phyloP scores from a whole-genome alignment of 352 stramenopile species.

The Stephanocyclus meneghinianus region DNA sequence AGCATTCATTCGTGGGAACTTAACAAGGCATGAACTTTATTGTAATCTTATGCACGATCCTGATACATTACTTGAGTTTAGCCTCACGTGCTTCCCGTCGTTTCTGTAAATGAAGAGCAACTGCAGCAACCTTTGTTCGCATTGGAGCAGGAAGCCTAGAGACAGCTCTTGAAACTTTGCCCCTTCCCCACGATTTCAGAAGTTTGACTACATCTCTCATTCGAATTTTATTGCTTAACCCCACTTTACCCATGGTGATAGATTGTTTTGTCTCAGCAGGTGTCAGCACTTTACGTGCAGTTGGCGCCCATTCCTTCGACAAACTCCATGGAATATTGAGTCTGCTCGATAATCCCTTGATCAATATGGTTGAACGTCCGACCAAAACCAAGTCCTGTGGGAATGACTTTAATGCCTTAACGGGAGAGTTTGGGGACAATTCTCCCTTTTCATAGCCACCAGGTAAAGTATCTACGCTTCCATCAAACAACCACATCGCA shows the following conservation, averaged over 20 bases:
- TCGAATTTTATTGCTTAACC: conserved; percentile 37
- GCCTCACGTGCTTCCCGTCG: conserved; percentile 32
- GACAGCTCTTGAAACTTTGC: conserved; percentile 53
- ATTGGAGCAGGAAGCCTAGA: conserved; percentile 59
- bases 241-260: not conserved
- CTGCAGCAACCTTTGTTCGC: conserved; percentile 56
- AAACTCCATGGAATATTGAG: conserved; percentile 79
- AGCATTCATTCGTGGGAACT: no score
- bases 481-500: conserved; percentile 87
- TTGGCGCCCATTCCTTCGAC: conserved; percentile 77
- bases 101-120: conserved; percentile 65
- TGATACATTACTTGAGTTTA: not conserved
- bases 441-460: conserved; percentile 85
- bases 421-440: conserved; percentile 83
- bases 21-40: no score
- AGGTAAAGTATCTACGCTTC: conserved; percentile 74
- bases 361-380: conserved; percentile 83
- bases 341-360: conserved; percentile 82
- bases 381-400: conserved; percentile 86
- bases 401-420: conserved; percentile 85
- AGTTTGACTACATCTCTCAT: conserved; percentile 67
- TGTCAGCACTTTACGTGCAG: conserved; percentile 54
- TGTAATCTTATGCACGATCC: no score
- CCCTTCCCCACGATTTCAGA: conserved; percentile 66
- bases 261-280: conserved; percentile 17